These are phyloP conservation scores for Nemophila menziesii DNA, from an alignment of 257 asterid genomes.

Conservation along the genomic window DNA sequence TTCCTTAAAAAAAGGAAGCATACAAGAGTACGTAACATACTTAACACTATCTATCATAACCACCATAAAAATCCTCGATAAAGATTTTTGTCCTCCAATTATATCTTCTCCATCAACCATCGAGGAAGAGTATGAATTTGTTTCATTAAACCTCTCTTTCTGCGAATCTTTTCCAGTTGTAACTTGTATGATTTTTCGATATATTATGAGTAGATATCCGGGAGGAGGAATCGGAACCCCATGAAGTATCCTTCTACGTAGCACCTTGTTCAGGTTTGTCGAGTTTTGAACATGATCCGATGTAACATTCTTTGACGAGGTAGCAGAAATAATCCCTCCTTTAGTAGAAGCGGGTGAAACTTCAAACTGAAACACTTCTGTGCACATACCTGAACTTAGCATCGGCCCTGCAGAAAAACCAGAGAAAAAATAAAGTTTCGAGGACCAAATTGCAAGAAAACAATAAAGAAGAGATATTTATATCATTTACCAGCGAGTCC, in stretches of 20 bases:
- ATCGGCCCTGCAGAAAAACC: slow-evolving; percentile 41
- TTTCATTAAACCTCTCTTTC: slow-evolving; percentile 23
- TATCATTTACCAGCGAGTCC: slow-evolving; percentile 84
- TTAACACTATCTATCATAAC: slow-evolving; percentile 64
- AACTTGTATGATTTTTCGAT: too few relatives aligned
- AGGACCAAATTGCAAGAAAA: background rate
- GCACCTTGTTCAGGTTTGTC: slow-evolving; percentile 28
- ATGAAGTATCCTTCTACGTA: slow-evolving; percentile 53
- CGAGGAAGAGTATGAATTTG: slow-evolving; percentile 32
- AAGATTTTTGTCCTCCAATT: slow-evolving; percentile 58
- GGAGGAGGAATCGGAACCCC: slow-evolving; percentile 35
- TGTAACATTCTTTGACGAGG: slow-evolving; percentile 32
- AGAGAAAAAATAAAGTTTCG: background rate
- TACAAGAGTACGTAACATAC: slow-evolving; percentile 74
- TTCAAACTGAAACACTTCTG: slow-evolving; percentile 75
- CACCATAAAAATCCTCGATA: slow-evolving; percentile 64
- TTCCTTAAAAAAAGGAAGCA: slow-evolving; percentile 56
- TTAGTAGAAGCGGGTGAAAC: slow-evolving; percentile 38
- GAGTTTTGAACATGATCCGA: slow-evolving; percentile 28
- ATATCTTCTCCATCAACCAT: slow-evolving; percentile 66
- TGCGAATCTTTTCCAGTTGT: slow-evolving; percentile 27
- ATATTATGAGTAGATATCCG: slow-evolving; percentile 29
- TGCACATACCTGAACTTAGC: slow-evolving; percentile 72
- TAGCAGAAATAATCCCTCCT: slow-evolving; percentile 41
- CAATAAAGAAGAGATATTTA: background rate